Base-by-base conservation (phyloP, 2,329 filamentous ascomycete species). In the Pseudogymnoascus sp. region DNA sequence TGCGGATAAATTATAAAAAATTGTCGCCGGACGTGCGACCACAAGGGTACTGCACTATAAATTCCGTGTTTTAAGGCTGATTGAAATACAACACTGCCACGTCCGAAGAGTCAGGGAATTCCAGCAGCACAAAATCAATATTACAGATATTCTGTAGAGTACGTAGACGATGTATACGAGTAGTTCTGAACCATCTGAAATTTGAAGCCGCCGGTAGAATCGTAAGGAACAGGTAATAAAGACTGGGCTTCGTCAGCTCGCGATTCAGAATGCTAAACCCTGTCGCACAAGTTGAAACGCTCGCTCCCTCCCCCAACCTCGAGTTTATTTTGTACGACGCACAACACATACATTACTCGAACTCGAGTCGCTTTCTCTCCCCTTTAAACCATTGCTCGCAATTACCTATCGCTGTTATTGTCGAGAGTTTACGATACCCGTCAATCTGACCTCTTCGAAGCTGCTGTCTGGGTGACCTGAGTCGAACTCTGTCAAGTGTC, bases 211-310 rank as follows among this genome's bases (percentile, higher is more conserved):
- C 50, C 16, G 0, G 50, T 56, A 21, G 50, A 56, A 56, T 56
- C 50, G 50, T 56, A 56, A 56, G 50, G 47, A 56, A 56, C 28
- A 56, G 50, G 50, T 21, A 33, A 33, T 56, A 56, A 56, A 33
- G 50, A 21, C 50, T 11, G 28, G 28, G 50, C 50, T 21, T 56
- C 50, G 50, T 56, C 50, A 56, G 50, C 50, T 56, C 50, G 50
- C 50, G 50, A 56, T 56, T 56, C 50, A 56, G 50, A 56, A 56
- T 56, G 28, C 50, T 56, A 56, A 56, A 56, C 50, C 50, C 50
- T 56, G 50, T 56, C 50, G 50, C 50, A 56, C 28, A 33, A 33
- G 28, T 56, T 56, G 50, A 56, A 56, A 56, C 50, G 50, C 50
- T 12, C 50, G 28, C 28, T 33, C 50, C 28, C 50, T 56, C 50